Evolutionary conservation across 805 yeast species (phyloP).

Genomic region (Candida vartiovaarae): DNA sequence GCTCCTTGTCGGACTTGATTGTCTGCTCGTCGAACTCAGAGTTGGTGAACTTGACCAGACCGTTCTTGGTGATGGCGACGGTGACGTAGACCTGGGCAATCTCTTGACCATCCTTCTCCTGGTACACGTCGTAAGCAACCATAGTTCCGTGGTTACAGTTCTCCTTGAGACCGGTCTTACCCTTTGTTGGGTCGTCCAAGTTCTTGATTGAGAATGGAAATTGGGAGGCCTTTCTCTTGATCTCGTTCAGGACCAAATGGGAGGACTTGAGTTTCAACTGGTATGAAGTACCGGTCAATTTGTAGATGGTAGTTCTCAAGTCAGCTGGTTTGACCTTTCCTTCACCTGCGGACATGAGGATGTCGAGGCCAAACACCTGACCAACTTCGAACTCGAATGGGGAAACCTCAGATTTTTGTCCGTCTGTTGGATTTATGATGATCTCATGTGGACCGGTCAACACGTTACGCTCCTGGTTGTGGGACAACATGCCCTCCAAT

Average conservation of each 20-base stretch:
- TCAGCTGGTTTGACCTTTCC: constrained; percentile 60
- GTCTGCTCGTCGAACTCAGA: constrained; percentile 42
- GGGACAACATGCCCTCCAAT: constrained; percentile 71
- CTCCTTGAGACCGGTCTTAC: constrained; percentile 69
- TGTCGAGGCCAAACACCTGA: constrained; percentile 73
- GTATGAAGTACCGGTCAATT: constrained; percentile 62
- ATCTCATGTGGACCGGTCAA: constrained; percentile 71
- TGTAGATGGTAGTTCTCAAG: constrained; percentile 61
- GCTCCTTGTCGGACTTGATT: constrained; percentile 49
- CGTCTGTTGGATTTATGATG: constrained; percentile 66
- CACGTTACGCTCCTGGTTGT: constrained; percentile 60
- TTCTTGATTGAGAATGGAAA: constrained; percentile 67
- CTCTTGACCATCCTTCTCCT: constrained; percentile 58
- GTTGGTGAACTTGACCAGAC: constrained; percentile 55
- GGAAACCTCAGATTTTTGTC: constrained; percentile 56
- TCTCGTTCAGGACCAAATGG: constrained; percentile 56
- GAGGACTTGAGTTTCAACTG: constrained; percentile 67
- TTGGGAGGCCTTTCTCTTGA: constrained; percentile 55
- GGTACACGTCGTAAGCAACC: constrained; percentile 59
- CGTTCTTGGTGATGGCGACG: constrained; percentile 67
- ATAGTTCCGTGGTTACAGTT: constrained; percentile 60
- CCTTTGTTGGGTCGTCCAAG: constrained; percentile 62
- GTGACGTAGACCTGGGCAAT: constrained; percentile 73
- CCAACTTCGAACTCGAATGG: constrained; percentile 61
- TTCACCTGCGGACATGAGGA: constrained; percentile 54